A percentile compares a stretch with the other conserved stretches of the same genome.
phyloP scores from a whole-genome alignment of 805 yeast species.

The Ogataea trehaloabstinens region DNA sequence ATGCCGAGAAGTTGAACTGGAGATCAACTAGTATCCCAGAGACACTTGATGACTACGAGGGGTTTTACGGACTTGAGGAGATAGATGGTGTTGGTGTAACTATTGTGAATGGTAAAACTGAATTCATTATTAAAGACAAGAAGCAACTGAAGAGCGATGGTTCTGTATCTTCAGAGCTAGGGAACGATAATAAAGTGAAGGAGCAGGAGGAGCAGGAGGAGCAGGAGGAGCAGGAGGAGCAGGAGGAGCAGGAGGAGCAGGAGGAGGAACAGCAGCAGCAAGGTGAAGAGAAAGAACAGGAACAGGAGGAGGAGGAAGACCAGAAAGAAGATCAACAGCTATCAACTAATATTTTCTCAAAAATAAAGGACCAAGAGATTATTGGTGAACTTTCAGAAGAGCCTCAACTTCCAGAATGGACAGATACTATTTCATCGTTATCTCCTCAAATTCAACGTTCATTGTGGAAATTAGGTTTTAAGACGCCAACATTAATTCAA shows the following conservation, averaged over 20 bases:
- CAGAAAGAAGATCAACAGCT: conserved; percentile 11
- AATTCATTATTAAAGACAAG: conserved; percentile 47
- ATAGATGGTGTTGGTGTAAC: conserved; percentile 89
- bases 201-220: conserved; percentile 13
- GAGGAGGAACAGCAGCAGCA: conserved; percentile 13
- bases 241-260: conserved; percentile 5
- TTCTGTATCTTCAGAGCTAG: conserved; percentile 25
- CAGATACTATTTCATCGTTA: conserved; percentile 36
- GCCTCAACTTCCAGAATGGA: conserved; percentile 64
- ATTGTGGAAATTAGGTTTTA: conserved; percentile 55
- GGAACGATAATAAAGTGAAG: conserved; percentile 23
- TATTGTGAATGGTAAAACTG: conserved; percentile 63
- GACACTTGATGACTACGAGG: conserved; percentile 81
- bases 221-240: conserved; percentile 4
- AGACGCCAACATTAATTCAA: conserved; percentile 83
- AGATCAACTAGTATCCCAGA: conserved; percentile 79
- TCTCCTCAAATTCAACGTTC: conserved; percentile 63
- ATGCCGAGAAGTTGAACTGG: conserved; percentile 65
- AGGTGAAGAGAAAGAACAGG: conserved; percentile 7
- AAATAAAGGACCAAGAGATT: conserved; percentile 10
- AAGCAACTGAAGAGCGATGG: conserved; percentile 17
- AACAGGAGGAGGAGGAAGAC: conserved; percentile 9
- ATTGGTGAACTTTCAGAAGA: conserved; percentile 25
- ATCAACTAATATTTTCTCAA: conserved; percentile 15
- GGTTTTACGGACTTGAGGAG: conserved; percentile 91